Evolutionary conservation across 2,329 filamentous ascomycete species (phyloP), one percentile per base, ranked within the genome.

Genomic region (Sporothrix pallida): DNA sequence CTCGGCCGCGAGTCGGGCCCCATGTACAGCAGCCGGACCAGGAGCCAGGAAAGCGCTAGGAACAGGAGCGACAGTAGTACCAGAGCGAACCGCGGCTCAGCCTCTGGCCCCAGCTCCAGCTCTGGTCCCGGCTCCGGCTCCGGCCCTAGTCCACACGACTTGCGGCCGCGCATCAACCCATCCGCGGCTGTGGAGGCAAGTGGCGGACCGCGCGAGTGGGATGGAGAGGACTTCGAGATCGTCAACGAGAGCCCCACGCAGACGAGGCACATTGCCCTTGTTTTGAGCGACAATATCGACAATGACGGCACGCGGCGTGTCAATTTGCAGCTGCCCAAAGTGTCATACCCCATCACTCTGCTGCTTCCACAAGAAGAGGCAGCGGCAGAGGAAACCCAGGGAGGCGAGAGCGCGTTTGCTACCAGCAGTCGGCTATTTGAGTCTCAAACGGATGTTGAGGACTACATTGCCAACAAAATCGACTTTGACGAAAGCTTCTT

Each of bases 221-320:
- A 52, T 15, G 63, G 37, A 7, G 20, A 52, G 4, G 44, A 44
- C 20, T 10, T 31, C 42, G n/a, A 8, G 5, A 13, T 10, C 17
- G 20, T 13, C 44, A 46, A 31, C 44, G 15, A 42, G 7, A 52
- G 17, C 8, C 9, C 13, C 37, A 54, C 17, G 31, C n/a, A 20
- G 17, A 44, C 48, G 13, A 15, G 10, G 5, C 26, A 56, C 17
- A 58, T 37, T 12, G 69, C 69, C 7, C 42, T 60, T 12, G 69
- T 62, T 20, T 13, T 71, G 31, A 60, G 69, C 54, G 69, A 71
- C 52, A 20, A 48, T n/a, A 15, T 71, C 9, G 54, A 13, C 37
- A 12, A 23, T 6, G 54, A 71, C 20, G 69, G 69, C 31, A 20
- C 23, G 42, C 69, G 69, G 42, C 52, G 42, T 7, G 31, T 71